Percentiles rank a stretch among this genome's conserved stretches.
Evolutionary conservation across 768 basidiomycete species (phyloP).

Genomic region (Coprinellus micaceus): DNA sequence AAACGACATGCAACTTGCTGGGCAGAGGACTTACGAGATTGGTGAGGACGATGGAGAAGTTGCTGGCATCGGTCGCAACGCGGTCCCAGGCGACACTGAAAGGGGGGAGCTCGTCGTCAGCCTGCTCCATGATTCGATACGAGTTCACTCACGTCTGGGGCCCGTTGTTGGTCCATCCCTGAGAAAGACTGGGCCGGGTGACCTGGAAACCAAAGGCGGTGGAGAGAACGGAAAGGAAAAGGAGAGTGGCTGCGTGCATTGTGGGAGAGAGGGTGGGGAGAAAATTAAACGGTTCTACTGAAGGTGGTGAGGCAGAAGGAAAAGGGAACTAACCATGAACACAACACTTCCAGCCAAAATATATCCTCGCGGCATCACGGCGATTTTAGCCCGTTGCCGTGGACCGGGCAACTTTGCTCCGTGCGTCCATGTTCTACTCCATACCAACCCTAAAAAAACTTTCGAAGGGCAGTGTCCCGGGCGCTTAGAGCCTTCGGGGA

Average conservation of each 20-base stretch:
- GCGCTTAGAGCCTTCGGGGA: too few relatives aligned
- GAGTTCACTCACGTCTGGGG: constrained; percentile 49
- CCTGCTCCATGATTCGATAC: too few relatives aligned
- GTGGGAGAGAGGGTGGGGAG: constrained; percentile 17
- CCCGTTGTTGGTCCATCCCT: constrained; percentile 58
- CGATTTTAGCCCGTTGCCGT: background rate
- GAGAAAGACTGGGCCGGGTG: constrained; percentile 40
- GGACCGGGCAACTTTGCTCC: too few relatives aligned
- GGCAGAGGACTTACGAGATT: constrained; percentile 62
- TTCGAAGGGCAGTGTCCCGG: too few relatives aligned
- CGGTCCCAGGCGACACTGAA: constrained; percentile 55
- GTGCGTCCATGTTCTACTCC: too few relatives aligned
- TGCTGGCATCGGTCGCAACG: constrained; percentile 62
- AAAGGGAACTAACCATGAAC: background rate
- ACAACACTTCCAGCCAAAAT: background rate
- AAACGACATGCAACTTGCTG: too few relatives aligned
- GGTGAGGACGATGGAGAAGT: constrained; percentile 66
- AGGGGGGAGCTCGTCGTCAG: too few relatives aligned
- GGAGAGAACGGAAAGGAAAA: constrained; percentile 48
- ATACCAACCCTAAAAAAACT: too few relatives aligned
- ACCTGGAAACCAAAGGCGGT: constrained; percentile 64
- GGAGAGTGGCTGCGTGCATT: constrained; percentile 11
- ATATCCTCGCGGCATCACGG: background rate
- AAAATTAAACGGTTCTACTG: constrained; percentile 29
- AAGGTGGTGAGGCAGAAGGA: background rate